Evolutionary conservation across 2,329 filamentous ascomycete genomes (phyloP).

Genomic region (Xylaria sp.): DNA sequence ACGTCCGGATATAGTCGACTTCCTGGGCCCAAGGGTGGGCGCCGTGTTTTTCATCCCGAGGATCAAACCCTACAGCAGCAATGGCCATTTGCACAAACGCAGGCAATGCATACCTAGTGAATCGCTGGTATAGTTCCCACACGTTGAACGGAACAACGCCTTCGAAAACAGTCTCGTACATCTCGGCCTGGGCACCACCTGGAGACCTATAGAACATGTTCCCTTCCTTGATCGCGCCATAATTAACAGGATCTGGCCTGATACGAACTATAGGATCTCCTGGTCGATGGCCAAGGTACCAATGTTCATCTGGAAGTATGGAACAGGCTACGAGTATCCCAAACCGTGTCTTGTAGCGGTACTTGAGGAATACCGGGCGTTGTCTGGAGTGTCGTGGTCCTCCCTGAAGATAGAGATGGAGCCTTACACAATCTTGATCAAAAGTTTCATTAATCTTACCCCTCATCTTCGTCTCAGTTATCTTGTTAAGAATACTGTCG

Average conservation of each 20-base stretch:
- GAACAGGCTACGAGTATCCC: constrained; percentile 12
- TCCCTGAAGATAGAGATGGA: neutral
- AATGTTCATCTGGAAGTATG: neutral
- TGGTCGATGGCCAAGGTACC: constrained; percentile 34
- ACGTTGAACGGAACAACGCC: constrained; percentile 35
- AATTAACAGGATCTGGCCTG: neutral
- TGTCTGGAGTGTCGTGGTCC: neutral
- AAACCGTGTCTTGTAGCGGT: constrained; percentile 3
- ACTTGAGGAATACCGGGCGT: neutral
- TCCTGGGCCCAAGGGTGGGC: neutral
- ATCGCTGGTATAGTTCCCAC: constrained; percentile 14
- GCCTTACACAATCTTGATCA: neutral
- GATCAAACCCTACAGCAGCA: constrained; percentile 22
- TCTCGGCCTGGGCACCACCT: neutral
- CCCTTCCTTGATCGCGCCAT: neutral
- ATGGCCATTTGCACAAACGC: constrained; percentile 27
- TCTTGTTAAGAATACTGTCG: neutral
- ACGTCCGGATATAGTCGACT: neutral
- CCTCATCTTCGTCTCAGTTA: neutral
- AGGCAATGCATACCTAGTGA: constrained; percentile 16
- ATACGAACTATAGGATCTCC: constrained; percentile 32
- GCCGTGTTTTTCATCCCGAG: neutral
- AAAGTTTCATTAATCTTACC: neutral
- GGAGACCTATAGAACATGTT: constrained; percentile 18
- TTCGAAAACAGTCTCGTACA: constrained; percentile 11